Conservation (phyloP, 495 filamentous ascomycete genomes). For the Venustampulla echinocandica region DNA sequence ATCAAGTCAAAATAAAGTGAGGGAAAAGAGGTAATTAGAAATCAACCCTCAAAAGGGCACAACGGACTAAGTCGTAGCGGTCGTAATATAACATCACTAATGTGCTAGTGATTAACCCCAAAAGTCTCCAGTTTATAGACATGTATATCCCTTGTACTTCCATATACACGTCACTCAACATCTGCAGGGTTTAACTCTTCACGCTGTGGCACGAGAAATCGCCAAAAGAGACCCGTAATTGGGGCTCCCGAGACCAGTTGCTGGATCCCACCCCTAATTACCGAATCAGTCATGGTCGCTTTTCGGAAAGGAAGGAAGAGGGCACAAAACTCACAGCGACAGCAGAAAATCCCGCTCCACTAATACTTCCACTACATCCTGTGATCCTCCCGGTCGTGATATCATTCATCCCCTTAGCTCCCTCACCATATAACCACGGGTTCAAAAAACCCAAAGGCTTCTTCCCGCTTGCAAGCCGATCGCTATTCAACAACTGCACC, state of each 20-base stretch:
- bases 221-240: conserved; percentile 11
- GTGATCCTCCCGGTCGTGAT: conserved; percentile 44
- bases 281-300: conserved; percentile 2
- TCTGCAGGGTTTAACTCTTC: background rate
- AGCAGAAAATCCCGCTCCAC: conserved; percentile 19
- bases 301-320: background rate
- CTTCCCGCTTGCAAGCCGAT: conserved; percentile 38
- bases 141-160: background rate
- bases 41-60: no score
- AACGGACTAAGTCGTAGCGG: no score
- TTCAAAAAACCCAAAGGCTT: conserved; percentile 54
- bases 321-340: conserved; percentile 13
- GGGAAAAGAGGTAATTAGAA: no score
- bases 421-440: conserved; percentile 50
- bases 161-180: background rate
- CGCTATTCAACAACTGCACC: conserved; percentile 50
- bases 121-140: background rate
- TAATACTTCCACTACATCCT: conserved; percentile 39
- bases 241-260: conserved; percentile 17
- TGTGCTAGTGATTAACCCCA: no score
- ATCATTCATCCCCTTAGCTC: conserved; percentile 44
- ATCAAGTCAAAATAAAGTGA: no score
- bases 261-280: conserved; percentile 20
- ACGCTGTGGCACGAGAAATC: conserved; percentile 3
- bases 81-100: no score